phyloP scores from a whole-genome alignment of 345 rosid species.

The Ceriops zippeliana region DNA sequence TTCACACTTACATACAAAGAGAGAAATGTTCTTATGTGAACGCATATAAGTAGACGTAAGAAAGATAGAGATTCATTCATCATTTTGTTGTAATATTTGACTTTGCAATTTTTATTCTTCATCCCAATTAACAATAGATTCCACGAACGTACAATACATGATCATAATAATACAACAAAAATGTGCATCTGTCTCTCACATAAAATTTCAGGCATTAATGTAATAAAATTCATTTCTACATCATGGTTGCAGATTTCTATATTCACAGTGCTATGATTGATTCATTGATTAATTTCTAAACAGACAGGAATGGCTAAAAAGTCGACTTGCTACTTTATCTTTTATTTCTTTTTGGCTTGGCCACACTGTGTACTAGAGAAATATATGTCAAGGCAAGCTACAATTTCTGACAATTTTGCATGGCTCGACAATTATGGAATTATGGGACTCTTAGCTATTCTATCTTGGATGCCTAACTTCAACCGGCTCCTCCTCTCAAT shows the following conservation, averaged over 20 bases:
- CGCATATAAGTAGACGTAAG: no score
- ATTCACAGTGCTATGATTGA: conserved; percentile 46
- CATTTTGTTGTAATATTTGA: no score
- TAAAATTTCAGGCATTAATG: no score
- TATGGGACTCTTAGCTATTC: background rate
- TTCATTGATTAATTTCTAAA: conserved; percentile 33
- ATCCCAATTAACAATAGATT: no score
- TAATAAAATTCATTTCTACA: background rate
- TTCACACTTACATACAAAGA: background rate
- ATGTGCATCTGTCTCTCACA: no score
- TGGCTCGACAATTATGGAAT: conserved; percentile 2
- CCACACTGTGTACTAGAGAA: background rate
- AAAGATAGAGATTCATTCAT: no score
- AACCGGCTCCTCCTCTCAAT: background rate
- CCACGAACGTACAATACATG: no score
- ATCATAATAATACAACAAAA: no score
- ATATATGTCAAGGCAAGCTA: conserved; percentile 5
- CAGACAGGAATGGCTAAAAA: conserved; percentile 31
- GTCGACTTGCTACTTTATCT: conserved; percentile 2
- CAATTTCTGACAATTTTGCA: conserved; percentile 40
- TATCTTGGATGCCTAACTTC: conserved; percentile 17
- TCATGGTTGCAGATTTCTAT: conserved; percentile 31
- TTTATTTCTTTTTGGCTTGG: background rate
- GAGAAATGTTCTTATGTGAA: background rate
- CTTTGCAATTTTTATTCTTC: no score